Evolutionary conservation across 2,329 filamentous ascomycete species (phyloP).

Genomic region (Aotearoamyces nothofagi): DNA sequence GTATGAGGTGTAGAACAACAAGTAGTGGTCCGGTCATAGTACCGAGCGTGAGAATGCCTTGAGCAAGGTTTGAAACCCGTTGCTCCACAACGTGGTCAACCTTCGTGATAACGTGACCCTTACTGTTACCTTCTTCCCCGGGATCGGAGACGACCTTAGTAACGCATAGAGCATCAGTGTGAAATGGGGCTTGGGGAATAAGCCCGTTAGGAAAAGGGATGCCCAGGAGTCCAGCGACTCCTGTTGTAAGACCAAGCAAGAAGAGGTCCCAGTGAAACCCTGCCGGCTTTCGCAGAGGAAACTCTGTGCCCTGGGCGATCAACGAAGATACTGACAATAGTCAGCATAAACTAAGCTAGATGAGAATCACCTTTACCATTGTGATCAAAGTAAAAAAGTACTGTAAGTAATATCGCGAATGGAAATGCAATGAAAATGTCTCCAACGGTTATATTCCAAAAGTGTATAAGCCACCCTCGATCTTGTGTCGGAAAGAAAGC

Average conservation of each 20-base stretch:
- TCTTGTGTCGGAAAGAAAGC: conserved; percentile 67
- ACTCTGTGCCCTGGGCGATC: conserved; percentile 72
- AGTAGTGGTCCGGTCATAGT: conserved; percentile 67
- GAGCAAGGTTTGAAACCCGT: conserved; percentile 61
- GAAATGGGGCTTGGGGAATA: conserved; percentile 72
- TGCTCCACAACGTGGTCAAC: conserved; percentile 59
- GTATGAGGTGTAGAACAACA: conserved; percentile 60
- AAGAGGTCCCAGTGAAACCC: conserved; percentile 82
- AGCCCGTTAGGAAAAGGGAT: conserved; percentile 72
- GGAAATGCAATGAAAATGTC: conserved; percentile 78
- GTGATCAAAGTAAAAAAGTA: conserved; percentile 83
- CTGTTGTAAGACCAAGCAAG: conserved; percentile 64
- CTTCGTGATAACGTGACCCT: conserved; percentile 37
- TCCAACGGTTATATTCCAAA: conserved; percentile 60
- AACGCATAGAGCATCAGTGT: conserved; percentile 65
- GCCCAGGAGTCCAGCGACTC: conserved; percentile 59
- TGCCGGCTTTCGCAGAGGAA: conserved; percentile 64
- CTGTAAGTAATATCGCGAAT: conserved; percentile 68
- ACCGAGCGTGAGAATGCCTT: conserved; percentile 62
- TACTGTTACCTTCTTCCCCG: conserved; percentile 36
- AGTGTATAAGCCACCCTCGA: conserved; percentile 62
- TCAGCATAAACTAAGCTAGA: conserved; percentile 1
- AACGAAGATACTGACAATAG: conserved; percentile 52
- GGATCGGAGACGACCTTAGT: conserved; percentile 36
- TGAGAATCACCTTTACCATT: conserved; percentile 40